Conservation (phyloP, 306 rosid genomes). For the Adenanthera pavonina region DNA sequence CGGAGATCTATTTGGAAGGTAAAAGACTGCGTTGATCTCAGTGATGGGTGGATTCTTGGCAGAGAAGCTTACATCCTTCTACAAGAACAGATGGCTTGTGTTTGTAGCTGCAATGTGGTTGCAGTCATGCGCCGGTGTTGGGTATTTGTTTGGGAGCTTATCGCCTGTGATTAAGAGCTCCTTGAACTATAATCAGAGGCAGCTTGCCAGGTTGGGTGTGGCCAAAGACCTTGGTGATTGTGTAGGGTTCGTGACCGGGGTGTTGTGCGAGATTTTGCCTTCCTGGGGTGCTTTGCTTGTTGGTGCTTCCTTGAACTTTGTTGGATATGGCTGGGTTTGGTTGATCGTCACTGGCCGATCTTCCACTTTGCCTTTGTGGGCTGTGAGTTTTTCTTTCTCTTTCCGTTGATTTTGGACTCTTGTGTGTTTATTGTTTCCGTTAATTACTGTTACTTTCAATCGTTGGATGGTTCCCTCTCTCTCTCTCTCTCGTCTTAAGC, state of each 20-base stretch:
- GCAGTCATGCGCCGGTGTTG: conserved; percentile 92
- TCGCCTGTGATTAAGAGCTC: conserved; percentile 80
- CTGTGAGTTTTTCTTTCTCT: conserved; percentile 54
- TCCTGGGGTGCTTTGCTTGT: conserved; percentile 73
- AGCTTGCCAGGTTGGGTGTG: conserved; percentile 74
- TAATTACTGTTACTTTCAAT: conserved; percentile 30
- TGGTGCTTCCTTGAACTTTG: conserved; percentile 67
- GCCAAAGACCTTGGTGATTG: conserved; percentile 91
- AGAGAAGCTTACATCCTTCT: conserved; percentile 55
- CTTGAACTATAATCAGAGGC: conserved; percentile 73
- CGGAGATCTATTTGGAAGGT: not conserved
- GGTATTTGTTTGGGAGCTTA: conserved; percentile 86
- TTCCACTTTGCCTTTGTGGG: conserved; percentile 77
- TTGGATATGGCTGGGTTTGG: conserved; percentile 94
- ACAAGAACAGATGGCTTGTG: conserved; percentile 82
- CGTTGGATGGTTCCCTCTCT: not conserved
- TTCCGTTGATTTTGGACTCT: not conserved
- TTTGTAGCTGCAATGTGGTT: conserved; percentile 96
- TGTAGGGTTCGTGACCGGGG: conserved; percentile 83
- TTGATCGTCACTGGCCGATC: conserved; percentile 66
- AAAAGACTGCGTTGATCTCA: not conserved
- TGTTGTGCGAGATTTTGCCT: conserved; percentile 76
- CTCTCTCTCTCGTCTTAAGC: not conserved
- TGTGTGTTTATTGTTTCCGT: not conserved
- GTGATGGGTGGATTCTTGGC: conserved; percentile 41